Evolutionary conservation across 768 basidiomycete genomes (phyloP), one percentile per base, ranked within the genome.

Genomic region (Pleurotus salmoneostramineus): DNA sequence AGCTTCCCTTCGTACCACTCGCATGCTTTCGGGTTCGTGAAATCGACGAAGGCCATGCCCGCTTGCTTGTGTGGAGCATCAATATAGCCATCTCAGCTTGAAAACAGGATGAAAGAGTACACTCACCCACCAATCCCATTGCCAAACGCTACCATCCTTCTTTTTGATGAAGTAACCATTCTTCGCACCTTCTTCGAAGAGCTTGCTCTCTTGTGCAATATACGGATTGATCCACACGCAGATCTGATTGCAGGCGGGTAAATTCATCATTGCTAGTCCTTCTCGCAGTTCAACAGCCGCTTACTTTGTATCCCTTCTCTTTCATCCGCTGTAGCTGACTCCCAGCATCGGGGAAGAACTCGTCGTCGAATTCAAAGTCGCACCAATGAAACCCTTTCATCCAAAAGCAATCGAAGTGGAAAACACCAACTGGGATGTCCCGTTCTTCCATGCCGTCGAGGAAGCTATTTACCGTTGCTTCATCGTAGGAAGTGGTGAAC

Each of bases 401-500:
- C 72, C 71, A 73, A 58, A 78, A 80, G 61, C 77, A 80, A 59
- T 79, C 78, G 52, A 78, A 70, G 62, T 81, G 79, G 63, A 80
- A 75, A 7, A 78, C 75, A 2, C 72, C 68, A 40, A 79, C 73
- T 17, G 70, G 57, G 40, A 75, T 74, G 32, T 74, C 62, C 12
- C 74, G 63, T 50, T 71, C 61, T 44, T 71, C 64, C 78, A 81
- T 78, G 6, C 76, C 79, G 36, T 76, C 62, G 4, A 81, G 67
- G 65, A 79, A 80, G 35, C 68, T 60, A 5, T 71, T 72, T 36
- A 81, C 77, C 2, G 79, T 81, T 43, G 70, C 64, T 61, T 76
- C 71, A 58, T 76, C 71, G 61, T 79, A 80, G 21, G 69, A 66
- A 0, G 78, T 80, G 2, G 76, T 74, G 66, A 80, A 81, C 2